phyloP scores from a whole-genome alignment of 305 asterid genomes.

The Fraxinus greggii region DNA sequence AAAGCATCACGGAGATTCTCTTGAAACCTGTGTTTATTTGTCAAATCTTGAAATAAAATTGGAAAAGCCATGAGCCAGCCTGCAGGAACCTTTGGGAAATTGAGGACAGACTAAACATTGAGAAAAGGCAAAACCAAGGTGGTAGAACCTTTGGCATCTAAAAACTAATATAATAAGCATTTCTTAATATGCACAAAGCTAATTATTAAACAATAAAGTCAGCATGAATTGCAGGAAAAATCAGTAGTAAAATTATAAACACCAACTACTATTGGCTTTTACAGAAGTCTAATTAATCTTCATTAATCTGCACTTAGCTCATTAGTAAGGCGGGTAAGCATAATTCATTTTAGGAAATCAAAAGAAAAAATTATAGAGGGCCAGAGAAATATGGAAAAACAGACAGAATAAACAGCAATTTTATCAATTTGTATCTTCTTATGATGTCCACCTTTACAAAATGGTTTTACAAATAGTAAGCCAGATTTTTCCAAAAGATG shows the following conservation, averaged over 20 bases:
- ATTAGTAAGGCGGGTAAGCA: constrained; percentile 1
- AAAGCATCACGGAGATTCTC: neutral
- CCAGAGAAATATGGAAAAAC: neutral
- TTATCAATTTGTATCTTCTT: constrained; percentile 18
- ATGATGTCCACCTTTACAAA: neutral
- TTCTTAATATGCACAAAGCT: neutral
- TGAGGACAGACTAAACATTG: constrained; percentile 4
- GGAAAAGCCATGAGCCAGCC: neutral
- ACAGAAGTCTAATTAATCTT: neutral
- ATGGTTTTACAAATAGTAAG: constrained; percentile 1
- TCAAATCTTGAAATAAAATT: neutral
- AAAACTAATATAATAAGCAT: neutral
- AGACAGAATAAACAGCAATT: neutral
- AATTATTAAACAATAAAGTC: neutral
- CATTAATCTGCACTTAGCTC: neutral
- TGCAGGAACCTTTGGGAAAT: neutral
- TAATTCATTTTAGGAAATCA: constrained; percentile 9
- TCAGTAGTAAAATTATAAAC: neutral
- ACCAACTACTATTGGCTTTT: neutral
- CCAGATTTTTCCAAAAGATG: constrained; percentile 1
- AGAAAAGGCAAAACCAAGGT: neutral
- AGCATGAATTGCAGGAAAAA: neutral
- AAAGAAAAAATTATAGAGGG: neutral
- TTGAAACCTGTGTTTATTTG: constrained; percentile 1
- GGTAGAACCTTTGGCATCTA: constrained; percentile 4